These are phyloP conservation scores for Neonectria faginata DNA, from an alignment of 2,329 filamentous ascomycete species.

Conservation along the genomic window DNA sequence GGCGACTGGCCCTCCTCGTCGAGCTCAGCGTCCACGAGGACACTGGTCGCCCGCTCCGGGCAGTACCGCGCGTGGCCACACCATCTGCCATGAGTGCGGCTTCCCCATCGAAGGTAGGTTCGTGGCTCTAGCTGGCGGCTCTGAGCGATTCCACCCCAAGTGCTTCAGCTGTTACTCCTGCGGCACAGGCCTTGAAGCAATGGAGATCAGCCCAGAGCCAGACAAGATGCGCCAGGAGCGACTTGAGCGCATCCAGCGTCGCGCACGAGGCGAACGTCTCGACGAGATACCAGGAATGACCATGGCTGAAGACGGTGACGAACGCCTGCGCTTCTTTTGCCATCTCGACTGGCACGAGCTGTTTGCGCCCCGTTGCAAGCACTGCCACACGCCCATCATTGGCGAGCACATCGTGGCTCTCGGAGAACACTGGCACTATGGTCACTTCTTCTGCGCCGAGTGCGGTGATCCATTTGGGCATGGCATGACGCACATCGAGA, in stretches of 20 bases:
- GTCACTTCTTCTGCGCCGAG: conserved; percentile 99
- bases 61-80: conserved; percentile 65
- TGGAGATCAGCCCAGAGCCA: conserved; percentile 96
- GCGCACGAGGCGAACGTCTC: conserved; percentile 68
- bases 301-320: conserved; percentile 78
- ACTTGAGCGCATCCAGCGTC: conserved; percentile 76
- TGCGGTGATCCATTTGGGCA: conserved; percentile 93
- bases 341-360: conserved; percentile 98
- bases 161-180: conserved; percentile 94
- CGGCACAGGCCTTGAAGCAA: conserved; percentile 87
- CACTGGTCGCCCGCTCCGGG: conserved; percentile 70
- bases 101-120: conserved; percentile 90
- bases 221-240: conserved; percentile 76
- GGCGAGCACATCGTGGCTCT: conserved; percentile 95
- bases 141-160: conserved; percentile 86
- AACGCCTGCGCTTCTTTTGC: conserved; percentile 87
- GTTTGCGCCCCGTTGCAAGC: conserved; percentile 92
- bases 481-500: conserved; percentile 82
- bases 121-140: conserved; percentile 80
- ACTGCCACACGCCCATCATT: conserved; percentile 95
- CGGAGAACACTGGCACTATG: conserved; percentile 95
- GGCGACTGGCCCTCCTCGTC: conserved; percentile 48
- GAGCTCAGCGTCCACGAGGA: conserved; percentile 57
- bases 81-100: conserved; percentile 85
- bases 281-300: conserved; percentile 73